Conservation (phyloP, 2,329 filamentous ascomycete genomes). For the Metarhizium album region DNA sequence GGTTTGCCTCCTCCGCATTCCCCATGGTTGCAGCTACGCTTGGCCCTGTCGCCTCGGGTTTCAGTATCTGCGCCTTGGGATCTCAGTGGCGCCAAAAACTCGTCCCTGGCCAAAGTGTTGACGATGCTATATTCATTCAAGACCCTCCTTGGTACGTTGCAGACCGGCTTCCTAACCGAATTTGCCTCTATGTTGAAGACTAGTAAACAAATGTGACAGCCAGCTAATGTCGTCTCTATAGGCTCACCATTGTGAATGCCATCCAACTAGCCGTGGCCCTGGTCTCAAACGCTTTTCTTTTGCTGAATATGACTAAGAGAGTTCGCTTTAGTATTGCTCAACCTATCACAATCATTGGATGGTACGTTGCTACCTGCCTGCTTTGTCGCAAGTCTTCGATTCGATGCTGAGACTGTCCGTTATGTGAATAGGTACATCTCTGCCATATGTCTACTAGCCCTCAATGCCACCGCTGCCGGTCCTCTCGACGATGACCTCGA, state of each 20-base stretch:
- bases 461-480: slow-evolving; percentile 54
- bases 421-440: slow-evolving; percentile 38
- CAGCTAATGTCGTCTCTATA: slow-evolving; percentile 22
- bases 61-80: slow-evolving; percentile 79
- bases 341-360: slow-evolving; percentile 72
- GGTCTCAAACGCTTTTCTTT: slow-evolving; percentile 66
- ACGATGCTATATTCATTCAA: slow-evolving; percentile 38
- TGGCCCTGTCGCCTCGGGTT: slow-evolving; percentile 76
- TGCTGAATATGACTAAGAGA: slow-evolving; percentile 76
- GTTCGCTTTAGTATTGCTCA: slow-evolving; percentile 74
- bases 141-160: slow-evolving; percentile 61
- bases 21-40: slow-evolving; percentile 76
- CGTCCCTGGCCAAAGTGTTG: slow-evolving; percentile 32
- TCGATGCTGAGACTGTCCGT: background rate
- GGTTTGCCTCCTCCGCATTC: slow-evolving; percentile 54
- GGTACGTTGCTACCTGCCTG: slow-evolving; percentile 36
- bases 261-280: slow-evolving; percentile 67
- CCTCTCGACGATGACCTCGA: slow-evolving; percentile 30
- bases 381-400: background rate
- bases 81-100: slow-evolving; percentile 61
- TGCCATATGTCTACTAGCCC: slow-evolving; percentile 53
- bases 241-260: slow-evolving; percentile 66
- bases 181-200: background rate
- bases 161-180: background rate
- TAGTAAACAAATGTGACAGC: background rate